Evolutionary conservation across 192 early-diverging fungal genomes (phyloP).

Genomic region (Coemansia interrupta): DNA sequence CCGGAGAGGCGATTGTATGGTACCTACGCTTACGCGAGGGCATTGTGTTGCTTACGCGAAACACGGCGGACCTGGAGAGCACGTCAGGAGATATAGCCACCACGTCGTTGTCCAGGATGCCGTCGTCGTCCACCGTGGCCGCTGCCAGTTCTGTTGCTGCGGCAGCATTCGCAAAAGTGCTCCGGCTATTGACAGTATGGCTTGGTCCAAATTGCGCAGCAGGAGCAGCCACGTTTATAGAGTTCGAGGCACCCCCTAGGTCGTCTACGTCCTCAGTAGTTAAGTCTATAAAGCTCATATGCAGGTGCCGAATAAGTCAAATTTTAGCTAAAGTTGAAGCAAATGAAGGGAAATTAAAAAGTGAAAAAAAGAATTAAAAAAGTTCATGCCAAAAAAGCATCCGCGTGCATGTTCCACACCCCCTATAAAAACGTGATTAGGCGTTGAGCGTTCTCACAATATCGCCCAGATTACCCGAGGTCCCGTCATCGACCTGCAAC

Average conservation of each 20-base stretch:
- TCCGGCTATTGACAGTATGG: too few relatives aligned
- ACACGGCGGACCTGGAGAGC: background rate
- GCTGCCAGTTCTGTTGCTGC: too few relatives aligned
- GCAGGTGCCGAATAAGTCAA: constrained; percentile 1
- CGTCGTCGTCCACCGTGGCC: background rate
- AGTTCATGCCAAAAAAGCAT: background rate
- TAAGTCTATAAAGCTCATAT: constrained; percentile 38
- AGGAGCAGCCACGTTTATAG: background rate
- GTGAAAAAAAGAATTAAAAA: background rate
- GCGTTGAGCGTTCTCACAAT: constrained; percentile 45
- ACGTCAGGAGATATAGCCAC: background rate
- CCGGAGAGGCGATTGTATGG: background rate
- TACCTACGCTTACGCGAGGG: background rate
- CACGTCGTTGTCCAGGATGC: background rate
- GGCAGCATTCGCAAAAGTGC: too few relatives aligned
- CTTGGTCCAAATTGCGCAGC: constrained; percentile 2
- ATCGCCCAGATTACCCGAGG: constrained; percentile 43
- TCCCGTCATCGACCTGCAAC: constrained; percentile 45
- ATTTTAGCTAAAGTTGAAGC: background rate
- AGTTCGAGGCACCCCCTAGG: too few relatives aligned
- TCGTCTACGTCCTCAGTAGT: constrained; percentile 36
- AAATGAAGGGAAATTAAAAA: background rate
- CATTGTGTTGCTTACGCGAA: background rate
- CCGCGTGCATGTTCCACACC: too few relatives aligned
- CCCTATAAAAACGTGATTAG: constrained; percentile 3